phyloP scores from a whole-genome alignment of 176 grass and related monocot genomes.

The Triticum timopheevii region DNA sequence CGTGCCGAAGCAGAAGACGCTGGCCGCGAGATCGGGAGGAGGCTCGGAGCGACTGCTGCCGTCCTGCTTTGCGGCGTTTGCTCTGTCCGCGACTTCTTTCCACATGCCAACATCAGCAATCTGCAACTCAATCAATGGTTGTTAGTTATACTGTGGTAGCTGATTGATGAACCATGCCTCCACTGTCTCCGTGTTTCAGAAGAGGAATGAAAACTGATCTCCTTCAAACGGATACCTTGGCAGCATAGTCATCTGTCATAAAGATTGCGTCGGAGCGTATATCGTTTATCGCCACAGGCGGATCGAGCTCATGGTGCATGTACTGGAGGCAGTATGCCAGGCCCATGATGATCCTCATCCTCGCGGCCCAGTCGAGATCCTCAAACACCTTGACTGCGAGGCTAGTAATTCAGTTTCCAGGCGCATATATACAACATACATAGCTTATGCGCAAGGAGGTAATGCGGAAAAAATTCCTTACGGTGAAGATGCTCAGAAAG shows the following conservation, averaged over 20 bases:
- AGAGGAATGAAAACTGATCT: not conserved
- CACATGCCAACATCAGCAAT: constrained; percentile 76
- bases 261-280: constrained; percentile 57
- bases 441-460: not conserved
- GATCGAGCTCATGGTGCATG: constrained; percentile 76
- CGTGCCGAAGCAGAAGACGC: constrained; percentile 64
- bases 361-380: constrained; percentile 72
- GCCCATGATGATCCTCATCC: constrained; percentile 98
- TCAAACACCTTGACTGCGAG: constrained; percentile 84
- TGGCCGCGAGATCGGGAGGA: constrained; percentile 47
- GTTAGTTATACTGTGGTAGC: not conserved
- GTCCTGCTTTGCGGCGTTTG: constrained; percentile 53
- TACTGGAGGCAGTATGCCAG: constrained; percentile 84
- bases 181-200: not conserved
- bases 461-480: constrained; percentile 43
- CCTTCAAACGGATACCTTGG: constrained; percentile 55
- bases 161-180: not conserved
- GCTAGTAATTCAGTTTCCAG: constrained; percentile 28
- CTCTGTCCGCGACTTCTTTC: constrained; percentile 53
- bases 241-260: constrained; percentile 84
- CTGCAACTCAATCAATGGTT: constrained; percentile 26
- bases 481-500: constrained; percentile 88
- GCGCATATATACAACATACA: not conserved
- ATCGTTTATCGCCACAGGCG: constrained; percentile 54
- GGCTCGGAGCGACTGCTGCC: constrained; percentile 40